Conservation (phyloP, 768 basidiomycete genomes). For the Pisolithus sp. region DNA sequence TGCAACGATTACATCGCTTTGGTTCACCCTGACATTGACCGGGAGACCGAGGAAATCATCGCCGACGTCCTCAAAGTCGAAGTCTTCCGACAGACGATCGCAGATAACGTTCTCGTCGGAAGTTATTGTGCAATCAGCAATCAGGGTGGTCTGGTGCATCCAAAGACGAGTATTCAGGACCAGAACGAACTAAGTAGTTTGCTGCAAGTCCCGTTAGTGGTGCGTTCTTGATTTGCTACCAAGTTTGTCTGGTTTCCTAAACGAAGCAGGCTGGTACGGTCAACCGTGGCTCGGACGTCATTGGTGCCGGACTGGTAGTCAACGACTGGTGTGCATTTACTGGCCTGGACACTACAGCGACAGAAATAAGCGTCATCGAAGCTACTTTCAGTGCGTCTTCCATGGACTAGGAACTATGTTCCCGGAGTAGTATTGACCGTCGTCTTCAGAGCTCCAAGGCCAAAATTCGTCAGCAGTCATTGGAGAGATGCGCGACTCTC, state of each 20-base stretch:
- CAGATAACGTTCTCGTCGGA: slow-evolving; percentile 94
- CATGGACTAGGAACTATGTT: not conserved
- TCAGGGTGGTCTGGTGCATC: slow-evolving; percentile 96
- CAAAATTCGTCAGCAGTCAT: slow-evolving; percentile 78
- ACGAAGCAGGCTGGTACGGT: slow-evolving; percentile 83
- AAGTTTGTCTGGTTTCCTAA: not conserved
- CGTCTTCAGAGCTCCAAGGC: slow-evolving; percentile 71
- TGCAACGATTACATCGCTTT: slow-evolving; percentile 99
- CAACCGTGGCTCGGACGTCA: slow-evolving; percentile 96
- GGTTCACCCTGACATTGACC: slow-evolving; percentile 95
- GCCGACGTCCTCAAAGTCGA: slow-evolving; percentile 99
- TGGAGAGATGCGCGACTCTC: slow-evolving; percentile 84
- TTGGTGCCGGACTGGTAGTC: slow-evolving; percentile 95
- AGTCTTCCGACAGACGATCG: slow-evolving; percentile 96
- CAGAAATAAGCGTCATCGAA: slow-evolving; percentile 97
- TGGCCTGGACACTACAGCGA: slow-evolving; percentile 99
- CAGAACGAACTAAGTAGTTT: slow-evolving; percentile 95
- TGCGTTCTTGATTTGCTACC: slow-evolving; percentile 35
- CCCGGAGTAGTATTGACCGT: slow-evolving; percentile 7
- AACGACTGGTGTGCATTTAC: slow-evolving; percentile 99
- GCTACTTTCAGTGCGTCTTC: slow-evolving; percentile 81
- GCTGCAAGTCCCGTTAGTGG: slow-evolving; percentile 91
- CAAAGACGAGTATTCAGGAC: slow-evolving; percentile 93
- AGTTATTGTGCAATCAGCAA: slow-evolving; percentile 94
- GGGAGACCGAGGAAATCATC: slow-evolving; percentile 99